Percentiles rank a stretch among this genome's conserved stretches.
Conservation (phyloP, 2,329 filamentous ascomycete species). For the Clathrospora elynae region DNA sequence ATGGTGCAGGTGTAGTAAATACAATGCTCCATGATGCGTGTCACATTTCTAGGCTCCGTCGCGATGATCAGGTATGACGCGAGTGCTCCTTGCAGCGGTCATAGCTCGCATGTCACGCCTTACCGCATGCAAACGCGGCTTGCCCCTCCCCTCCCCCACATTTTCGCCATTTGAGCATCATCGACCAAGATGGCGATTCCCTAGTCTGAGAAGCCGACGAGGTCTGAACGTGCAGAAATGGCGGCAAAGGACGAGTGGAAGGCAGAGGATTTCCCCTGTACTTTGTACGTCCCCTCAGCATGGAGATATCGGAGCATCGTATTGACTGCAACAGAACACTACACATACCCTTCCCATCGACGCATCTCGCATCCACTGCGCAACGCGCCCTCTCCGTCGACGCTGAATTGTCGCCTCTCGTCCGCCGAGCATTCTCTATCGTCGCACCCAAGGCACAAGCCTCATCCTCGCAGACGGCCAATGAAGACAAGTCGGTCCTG, state of each 20-base stretch:
- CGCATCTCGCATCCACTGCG: conserved; percentile 77
- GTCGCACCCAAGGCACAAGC: conserved; percentile 22
- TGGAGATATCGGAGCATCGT: not conserved
- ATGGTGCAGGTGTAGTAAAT: not conserved
- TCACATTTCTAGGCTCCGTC: conserved; percentile 7
- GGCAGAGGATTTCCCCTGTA: conserved; percentile 46
- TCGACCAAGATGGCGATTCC: conserved; percentile 15
- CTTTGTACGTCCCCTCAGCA: conserved; percentile 36
- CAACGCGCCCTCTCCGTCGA: conserved; percentile 80
- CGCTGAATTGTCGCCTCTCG: conserved; percentile 83
- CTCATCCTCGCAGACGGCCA: conserved; percentile 4
- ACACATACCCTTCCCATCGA: conserved; percentile 78
- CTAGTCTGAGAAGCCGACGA: not conserved
- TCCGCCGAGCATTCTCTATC: conserved; percentile 72
- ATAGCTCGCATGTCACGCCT: conserved; percentile 9
- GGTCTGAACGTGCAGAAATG: too few species aligned
- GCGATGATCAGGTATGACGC: conserved; percentile 35
- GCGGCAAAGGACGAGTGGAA: conserved; percentile 19
- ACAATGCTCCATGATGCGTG: conserved; percentile 23
- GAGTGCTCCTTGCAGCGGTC: conserved; percentile 20
- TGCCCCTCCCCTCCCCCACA: conserved; percentile 21
- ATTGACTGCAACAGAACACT: conserved; percentile 61
- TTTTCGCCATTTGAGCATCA: conserved; percentile 24
- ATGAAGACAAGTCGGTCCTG: conserved; percentile 61
- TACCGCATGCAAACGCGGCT: conserved; percentile 1